Conservation (phyloP, 1,139 yeast genomes). For the Taphrina sp. region DNA sequence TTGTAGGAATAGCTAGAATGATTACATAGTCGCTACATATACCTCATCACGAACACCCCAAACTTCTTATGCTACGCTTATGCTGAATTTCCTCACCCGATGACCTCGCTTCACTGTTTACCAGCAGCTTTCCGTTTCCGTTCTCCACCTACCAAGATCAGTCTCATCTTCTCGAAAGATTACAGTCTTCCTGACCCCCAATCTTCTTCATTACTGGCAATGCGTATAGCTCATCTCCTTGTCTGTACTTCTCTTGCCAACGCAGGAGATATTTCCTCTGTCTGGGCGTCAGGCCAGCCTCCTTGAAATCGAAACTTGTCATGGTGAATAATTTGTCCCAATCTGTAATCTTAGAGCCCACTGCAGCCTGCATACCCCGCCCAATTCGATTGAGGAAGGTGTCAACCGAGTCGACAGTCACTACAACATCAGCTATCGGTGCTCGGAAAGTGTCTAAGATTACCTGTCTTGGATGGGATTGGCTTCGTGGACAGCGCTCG, state of each 20-base stretch:
- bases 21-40: too few relatives aligned
- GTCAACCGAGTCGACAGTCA: conserved; percentile 1
- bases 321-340: conserved; percentile 26
- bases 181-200: conserved; percentile 1
- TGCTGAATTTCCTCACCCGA: too few relatives aligned
- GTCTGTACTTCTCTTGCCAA: conserved; percentile 24
- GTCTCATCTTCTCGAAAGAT: neutral
- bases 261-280: conserved; percentile 29
- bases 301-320: conserved; percentile 22
- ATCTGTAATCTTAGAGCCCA: conserved; percentile 10
- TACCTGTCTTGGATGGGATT: too few relatives aligned
- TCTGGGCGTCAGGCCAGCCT: conserved; percentile 13
- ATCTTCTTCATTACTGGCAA: conserved; percentile 28
- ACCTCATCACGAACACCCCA: too few relatives aligned
- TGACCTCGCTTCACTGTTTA: neutral
- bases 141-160: conserved; percentile 14
- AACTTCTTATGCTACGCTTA: too few relatives aligned
- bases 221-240: conserved; percentile 14
- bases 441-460: too few relatives aligned
- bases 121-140: conserved; percentile 28
- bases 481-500: too few relatives aligned
- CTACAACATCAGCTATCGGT: neutral
- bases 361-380: conserved; percentile 8
- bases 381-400: conserved; percentile 21
- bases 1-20: too few relatives aligned